phyloP scores from a whole-genome alignment of 176 grass and related monocot genomes.

The Rhynchospora breviuscula region DNA sequence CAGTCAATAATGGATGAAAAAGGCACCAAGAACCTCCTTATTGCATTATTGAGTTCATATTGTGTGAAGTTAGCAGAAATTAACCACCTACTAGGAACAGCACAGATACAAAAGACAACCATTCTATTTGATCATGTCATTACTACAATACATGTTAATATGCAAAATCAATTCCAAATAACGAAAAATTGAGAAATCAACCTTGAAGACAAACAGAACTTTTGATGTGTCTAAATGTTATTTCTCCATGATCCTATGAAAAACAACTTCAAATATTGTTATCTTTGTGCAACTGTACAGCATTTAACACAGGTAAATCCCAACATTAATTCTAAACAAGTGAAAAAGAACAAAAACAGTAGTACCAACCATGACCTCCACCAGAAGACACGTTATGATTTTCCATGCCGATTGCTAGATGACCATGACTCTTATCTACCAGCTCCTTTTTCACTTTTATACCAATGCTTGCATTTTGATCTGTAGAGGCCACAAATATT shows the following conservation, averaged over 20 bases:
- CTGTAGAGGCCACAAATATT: not conserved
- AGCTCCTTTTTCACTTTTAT: not conserved
- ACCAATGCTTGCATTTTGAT: constrained; percentile 18
- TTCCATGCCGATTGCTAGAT: not conserved
- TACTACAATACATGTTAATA: not conserved
- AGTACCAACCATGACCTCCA: not conserved
- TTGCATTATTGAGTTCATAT: not conserved
- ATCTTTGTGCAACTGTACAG: no score
- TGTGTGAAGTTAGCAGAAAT: not conserved
- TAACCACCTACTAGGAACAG: not conserved
- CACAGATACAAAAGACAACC: not conserved
- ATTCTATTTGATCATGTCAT: not conserved
- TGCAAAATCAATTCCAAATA: not conserved
- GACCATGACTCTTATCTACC: not conserved
- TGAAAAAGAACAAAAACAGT: constrained; percentile 9
- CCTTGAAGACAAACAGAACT: not conserved
- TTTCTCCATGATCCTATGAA: no score
- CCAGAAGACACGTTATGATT: constrained; percentile 15
- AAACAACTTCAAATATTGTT: no score
- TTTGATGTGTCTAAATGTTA: no score
- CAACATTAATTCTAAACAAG: not conserved
- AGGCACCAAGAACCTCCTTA: not conserved
- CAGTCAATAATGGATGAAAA: not conserved
- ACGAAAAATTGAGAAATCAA: no score
- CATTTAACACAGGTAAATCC: not conserved